These are phyloP conservation scores for Plasmodium reichenowi DNA, from an alignment of 169 alveolate genomes.

Conservation along the genomic window DNA sequence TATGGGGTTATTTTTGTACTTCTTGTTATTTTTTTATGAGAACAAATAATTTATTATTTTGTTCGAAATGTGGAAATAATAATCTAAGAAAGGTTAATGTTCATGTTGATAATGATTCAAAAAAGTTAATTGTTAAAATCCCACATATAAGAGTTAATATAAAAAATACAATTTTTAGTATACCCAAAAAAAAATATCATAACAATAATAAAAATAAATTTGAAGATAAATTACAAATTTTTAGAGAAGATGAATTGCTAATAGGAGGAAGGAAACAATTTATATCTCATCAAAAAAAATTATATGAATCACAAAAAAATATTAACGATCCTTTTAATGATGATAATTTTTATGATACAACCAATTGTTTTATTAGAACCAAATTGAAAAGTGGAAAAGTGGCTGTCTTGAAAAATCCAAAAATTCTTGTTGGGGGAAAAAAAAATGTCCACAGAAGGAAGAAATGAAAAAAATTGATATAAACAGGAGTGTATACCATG, in stretches of 20 bases:
- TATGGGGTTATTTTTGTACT: constrained; percentile 91
- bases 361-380: constrained; percentile 66
- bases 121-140: constrained; percentile 72
- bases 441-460: constrained; percentile 32
- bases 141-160: constrained; percentile 69
- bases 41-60: constrained; percentile 84
- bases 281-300: constrained; percentile 76
- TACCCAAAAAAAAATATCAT: constrained; percentile 84
- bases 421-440: constrained; percentile 65
- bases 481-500: no score
- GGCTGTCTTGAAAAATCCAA: constrained; percentile 60
- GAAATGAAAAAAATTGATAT: neutral
- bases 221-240: constrained; percentile 77
- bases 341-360: constrained; percentile 27
- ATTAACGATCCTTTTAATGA: constrained; percentile 55
- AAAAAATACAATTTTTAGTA: constrained; percentile 85
- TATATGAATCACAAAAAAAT: constrained; percentile 58
- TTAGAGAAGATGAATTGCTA: constrained; percentile 88
- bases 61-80: constrained; percentile 92
- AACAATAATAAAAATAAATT: constrained; percentile 79
- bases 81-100: constrained; percentile 90
- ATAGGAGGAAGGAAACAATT: constrained; percentile 82
- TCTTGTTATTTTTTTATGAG: constrained; percentile 83
- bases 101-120: constrained; percentile 80
- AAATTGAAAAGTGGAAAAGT: constrained; percentile 65